A percentile compares a stretch with the other conserved stretches of the same genome.
Evolutionary conservation across 257 asterid genomes (phyloP).

Genomic region (Rauvolfia tetraphylla): DNA sequence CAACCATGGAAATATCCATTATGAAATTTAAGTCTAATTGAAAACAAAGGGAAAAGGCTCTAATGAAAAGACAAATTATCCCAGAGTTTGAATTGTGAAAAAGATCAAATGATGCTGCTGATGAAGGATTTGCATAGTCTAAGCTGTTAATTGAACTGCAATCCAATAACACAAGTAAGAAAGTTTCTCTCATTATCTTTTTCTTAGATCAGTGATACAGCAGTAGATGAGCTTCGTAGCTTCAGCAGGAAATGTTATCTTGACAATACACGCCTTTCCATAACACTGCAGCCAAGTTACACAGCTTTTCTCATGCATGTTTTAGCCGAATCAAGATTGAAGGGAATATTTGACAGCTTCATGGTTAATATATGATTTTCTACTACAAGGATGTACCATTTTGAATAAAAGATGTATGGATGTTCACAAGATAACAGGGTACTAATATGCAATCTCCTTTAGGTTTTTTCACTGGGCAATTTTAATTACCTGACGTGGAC

Average conservation of each 20-base stretch:
- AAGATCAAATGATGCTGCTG: background rate
- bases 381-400: background rate
- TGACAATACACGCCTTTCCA: no score
- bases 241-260: background rate
- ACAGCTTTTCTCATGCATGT: background rate
- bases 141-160: background rate
- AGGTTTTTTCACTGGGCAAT: background rate
- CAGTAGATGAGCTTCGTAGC: background rate
- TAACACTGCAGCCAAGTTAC: background rate
- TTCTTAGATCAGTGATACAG: background rate
- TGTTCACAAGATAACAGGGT: background rate
- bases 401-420: background rate
- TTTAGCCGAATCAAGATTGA: background rate
- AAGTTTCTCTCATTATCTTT: background rate
- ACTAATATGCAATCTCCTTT: no score
- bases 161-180: background rate
- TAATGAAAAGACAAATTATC: background rate
- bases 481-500: slow-evolving; percentile 82
- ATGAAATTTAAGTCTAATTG: background rate
- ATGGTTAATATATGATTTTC: background rate
- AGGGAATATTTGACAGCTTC: background rate
- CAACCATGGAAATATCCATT: background rate
- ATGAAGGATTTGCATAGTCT: background rate
- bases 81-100: background rate
- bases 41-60: background rate